Conservation (phyloP, 345 rosid genomes). For the Citrus sinensis region DVS_A1.0 CM039162.1:29456001-29456500, state of each 20-base stretch:
- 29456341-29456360: background rate
- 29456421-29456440: background rate
- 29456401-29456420: background rate
- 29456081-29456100: background rate
- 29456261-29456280: background rate
- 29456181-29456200: background rate
- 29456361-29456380: too few species aligned
- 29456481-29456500: background rate
- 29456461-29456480: background rate
- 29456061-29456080: background rate
- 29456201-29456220: too few species aligned
- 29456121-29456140: background rate
- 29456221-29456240: background rate
- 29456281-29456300: background rate
- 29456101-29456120: background rate
- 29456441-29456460: background rate
- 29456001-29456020: constrained; percentile 9
- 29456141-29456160: background rate
- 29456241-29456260: background rate
- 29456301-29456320: constrained; percentile 4
- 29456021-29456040: background rate
- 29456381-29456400: background rate
- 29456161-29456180: background rate
- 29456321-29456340: background rate
- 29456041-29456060: background rate